A percentile compares a stretch with the other conserved stretches of the same genome.
These are phyloP conservation scores for Begonia loranthoides DNA, from an alignment of 306 rosid species.

Conservation along the genomic window DNA sequence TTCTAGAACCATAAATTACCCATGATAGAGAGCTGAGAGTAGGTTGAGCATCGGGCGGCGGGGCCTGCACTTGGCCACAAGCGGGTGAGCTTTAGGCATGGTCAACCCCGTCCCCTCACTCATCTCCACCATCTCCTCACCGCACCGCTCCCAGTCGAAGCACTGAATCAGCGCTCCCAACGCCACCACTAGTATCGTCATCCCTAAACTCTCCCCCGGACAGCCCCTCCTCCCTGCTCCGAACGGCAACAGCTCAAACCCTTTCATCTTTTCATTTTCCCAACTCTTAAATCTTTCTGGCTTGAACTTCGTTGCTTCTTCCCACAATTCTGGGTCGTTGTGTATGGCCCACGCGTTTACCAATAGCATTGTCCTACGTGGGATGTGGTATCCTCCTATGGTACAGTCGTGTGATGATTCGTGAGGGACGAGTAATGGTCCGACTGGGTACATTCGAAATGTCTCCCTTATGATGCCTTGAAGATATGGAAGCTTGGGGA, in stretches of 20 bases:
- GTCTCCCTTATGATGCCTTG: slow-evolving; percentile 21
- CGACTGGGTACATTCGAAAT: slow-evolving; percentile 24
- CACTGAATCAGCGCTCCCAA: slow-evolving; percentile 20
- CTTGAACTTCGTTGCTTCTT: slow-evolving; percentile 14
- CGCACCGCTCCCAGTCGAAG: slow-evolving; percentile 20
- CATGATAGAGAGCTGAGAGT: slow-evolving; percentile 6
- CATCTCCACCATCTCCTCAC: slow-evolving; percentile 16
- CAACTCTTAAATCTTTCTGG: slow-evolving; percentile 31
- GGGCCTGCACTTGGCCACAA: slow-evolving; percentile 15
- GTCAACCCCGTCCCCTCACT: slow-evolving; percentile 12
- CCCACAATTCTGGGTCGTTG: slow-evolving; percentile 19
- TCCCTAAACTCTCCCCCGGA: slow-evolving; percentile 17
- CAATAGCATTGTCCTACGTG: slow-evolving; percentile 27
- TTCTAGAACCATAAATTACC: background rate
- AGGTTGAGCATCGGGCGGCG: slow-evolving; percentile 14
- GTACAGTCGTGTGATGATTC: slow-evolving; percentile 21
- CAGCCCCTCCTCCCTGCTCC: slow-evolving; percentile 23
- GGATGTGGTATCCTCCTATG: slow-evolving; percentile 25
- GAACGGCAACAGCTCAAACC: slow-evolving; percentile 16
- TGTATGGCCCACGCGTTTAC: slow-evolving; percentile 35
- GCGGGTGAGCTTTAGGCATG: slow-evolving; percentile 12
- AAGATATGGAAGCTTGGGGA: slow-evolving; percentile 13
- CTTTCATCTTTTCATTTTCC: background rate
- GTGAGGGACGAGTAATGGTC: slow-evolving; percentile 22
- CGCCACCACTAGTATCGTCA: slow-evolving; percentile 6